Conservation (phyloP, 768 basidiomycete genomes). For the Psilocybe sp. region DNA sequence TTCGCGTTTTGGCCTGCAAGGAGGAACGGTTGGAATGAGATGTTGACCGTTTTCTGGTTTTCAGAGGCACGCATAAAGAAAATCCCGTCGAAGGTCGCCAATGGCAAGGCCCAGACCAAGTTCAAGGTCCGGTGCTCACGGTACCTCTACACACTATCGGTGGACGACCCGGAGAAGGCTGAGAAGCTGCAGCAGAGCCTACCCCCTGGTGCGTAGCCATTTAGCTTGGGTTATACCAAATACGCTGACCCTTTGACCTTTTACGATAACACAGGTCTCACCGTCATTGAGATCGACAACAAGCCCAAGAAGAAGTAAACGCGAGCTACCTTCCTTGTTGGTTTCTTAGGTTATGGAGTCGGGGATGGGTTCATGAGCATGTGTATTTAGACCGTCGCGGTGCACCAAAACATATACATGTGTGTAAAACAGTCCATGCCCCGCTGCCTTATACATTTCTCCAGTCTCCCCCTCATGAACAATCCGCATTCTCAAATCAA, state of each 20-base stretch:
- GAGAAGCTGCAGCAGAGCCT: slow-evolving; percentile 95
- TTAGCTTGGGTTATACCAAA: neutral
- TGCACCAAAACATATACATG: slow-evolving; percentile 29
- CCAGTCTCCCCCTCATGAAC: neutral
- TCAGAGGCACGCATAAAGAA: slow-evolving; percentile 98
- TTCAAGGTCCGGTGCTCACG: slow-evolving; percentile 98
- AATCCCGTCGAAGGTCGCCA: slow-evolving; percentile 63
- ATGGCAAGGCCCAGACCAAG: slow-evolving; percentile 84
- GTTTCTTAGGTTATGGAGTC: slow-evolving; percentile 20
- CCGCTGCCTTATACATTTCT: slow-evolving; percentile 13
- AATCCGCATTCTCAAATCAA: neutral
- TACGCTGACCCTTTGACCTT: neutral
- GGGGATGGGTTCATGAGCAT: slow-evolving; percentile 12
- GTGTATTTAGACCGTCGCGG: slow-evolving; percentile 20
- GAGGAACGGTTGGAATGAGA: too few relatives aligned
- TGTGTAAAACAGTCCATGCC: slow-evolving; percentile 27
- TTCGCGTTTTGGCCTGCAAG: neutral
- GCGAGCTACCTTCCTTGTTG: slow-evolving; percentile 11
- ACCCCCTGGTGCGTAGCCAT: slow-evolving; percentile 77
- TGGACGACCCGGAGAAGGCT: slow-evolving; percentile 97
- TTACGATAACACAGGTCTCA: slow-evolving; percentile 48
- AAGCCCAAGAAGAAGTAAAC: slow-evolving; percentile 75
- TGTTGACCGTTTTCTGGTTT: slow-evolving; percentile 1
- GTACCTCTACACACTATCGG: slow-evolving; percentile 94
- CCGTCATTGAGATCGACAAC: slow-evolving; percentile 69